Base-by-base conservation (phyloP, 345 rosid species). In the Hibiscus trionum region DNA sequence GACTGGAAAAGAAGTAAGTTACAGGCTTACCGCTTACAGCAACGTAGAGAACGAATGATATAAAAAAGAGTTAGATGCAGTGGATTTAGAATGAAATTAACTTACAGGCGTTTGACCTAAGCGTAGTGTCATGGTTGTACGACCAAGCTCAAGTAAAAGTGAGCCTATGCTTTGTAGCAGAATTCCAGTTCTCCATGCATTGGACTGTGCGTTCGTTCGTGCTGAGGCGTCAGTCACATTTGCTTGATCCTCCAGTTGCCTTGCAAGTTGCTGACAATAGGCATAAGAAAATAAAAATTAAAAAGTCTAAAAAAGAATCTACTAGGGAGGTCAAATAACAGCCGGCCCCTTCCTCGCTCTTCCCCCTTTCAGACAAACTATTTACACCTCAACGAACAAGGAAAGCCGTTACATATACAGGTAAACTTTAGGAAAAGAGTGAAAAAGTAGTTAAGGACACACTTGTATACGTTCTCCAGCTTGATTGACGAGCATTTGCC, bases 121-220 rank as follows among this genome's bases (percentile, higher is more conserved):
- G 77, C 89, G 86, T 72, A 85, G 9, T n/a, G 92, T 88, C 96
- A 85, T 90, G 70, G 80, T 85, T 76, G 96, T 79, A 53, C 93
- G 89, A 73, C 96, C 96, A 47, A 90, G 92, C 75, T 90, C 96
- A 65, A 90, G 96, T 17, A 90, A 80, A 84, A 84, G 84, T 35
- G 91, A 88, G 72, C 93, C 96, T 63, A 90, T 77, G 81, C 78
- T 86, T 61, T 84, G 84, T 67, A 88, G 71, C 68, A 83, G 77
- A 78, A 72, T 19, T 52, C 91, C 89, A 39, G 82, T 80, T 70
- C 91, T 82, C 89, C 73, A 81, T 24, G 86, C 86, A 78, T 27
- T 75, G 26, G 80, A 70, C 75, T 88, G 93, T 26, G 73, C 70
- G 63, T 27, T 66, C 44, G 29, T 26, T 69, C 93, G 81, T 52